Base-by-base conservation (phyloP, 768 basidiomycete genomes). In the Tricholoma terreum region DNA sequence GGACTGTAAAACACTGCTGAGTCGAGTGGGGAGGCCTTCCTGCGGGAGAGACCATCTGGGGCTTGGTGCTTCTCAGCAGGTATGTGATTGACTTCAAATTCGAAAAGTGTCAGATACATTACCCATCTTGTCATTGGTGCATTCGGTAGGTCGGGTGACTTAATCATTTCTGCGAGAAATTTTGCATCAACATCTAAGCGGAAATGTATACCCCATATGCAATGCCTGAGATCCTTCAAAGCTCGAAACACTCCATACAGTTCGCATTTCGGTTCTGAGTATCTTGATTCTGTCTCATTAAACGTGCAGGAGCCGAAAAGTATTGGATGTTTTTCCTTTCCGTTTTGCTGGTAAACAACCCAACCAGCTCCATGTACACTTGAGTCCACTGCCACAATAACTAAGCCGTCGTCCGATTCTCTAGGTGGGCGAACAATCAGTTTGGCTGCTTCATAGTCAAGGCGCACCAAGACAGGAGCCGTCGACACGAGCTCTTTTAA, bases 211-310 rank as follows among this genome's bases (percentile, higher is more conserved):
- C n/a, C n/a, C n/a, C n/a, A n/a, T n/a, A 74, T 50, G 1, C 69
- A 50, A 34, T 73, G 63, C 1, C 69, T 59, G 0, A 72, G 38
- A 1, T 65, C 67, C 38, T 69, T 68, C 21, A 77, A 35, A 0
- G 73, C 69, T 0, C 72, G 49, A 48, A 67, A 77, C 0, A 77
- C 49, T 0, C 76, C 73, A 50, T 73, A 79, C 0, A 77, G 63
- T 55, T 77, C 73, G 0, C 71, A 54, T 53, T 78, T 77, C 0
- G 73, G 65, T 56, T 76, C 73, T 0, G 70, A 72, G 54, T 76
- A 78, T 6, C 65, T 54, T 2, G 64, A 56, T 58, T 76, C 70
- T 0, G 53, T 49, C 0, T 70, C 60, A 36, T 70, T 76, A 58
- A 68, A 75, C 0, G 72, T 73, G 52, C 70, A 67, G 0, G 72